phyloP scores from a whole-genome alignment of 2,329 filamentous ascomycete genomes.

The Lomentospora prolificans region DNA sequence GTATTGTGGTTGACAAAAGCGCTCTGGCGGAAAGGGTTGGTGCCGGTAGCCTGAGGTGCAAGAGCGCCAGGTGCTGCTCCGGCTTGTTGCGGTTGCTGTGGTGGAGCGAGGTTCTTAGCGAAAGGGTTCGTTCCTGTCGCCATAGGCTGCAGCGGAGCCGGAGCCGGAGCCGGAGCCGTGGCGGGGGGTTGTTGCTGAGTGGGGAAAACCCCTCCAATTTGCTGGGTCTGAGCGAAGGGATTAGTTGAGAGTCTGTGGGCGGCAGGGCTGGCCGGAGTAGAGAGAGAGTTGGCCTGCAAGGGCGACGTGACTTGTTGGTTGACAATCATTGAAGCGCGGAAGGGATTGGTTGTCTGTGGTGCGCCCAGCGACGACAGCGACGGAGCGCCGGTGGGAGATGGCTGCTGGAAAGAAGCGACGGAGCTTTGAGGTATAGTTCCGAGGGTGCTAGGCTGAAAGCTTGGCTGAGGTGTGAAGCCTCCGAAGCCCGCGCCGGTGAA shows the following conservation, averaged over 20 bases:
- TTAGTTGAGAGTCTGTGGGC: conserved; percentile 63
- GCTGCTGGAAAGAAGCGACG: conserved; percentile 36
- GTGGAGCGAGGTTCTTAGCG: conserved; percentile 28
- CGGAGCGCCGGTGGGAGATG: conserved; percentile 29
- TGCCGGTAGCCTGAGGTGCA: conserved; percentile 70
- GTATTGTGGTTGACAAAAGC: conserved; percentile 84
- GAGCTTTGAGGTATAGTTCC: conserved; percentile 50
- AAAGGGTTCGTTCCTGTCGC: conserved; percentile 52
- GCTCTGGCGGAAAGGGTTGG: conserved; percentile 90
- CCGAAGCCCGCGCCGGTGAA: conserved; percentile 72
- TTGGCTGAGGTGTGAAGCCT: conserved; percentile 61
- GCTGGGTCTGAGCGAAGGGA: conserved; percentile 63
- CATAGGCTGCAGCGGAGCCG: conserved; percentile 28
- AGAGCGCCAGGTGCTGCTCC: conserved; percentile 35
- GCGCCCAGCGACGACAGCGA: conserved; percentile 32
- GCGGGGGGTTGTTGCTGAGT: conserved; percentile 14
- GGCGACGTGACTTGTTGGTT: conserved; percentile 43
- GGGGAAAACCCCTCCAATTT: conserved; percentile 5
- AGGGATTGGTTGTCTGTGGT: conserved; percentile 75
- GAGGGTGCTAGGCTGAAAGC: conserved; percentile 43
- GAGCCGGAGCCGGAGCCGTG: conserved; percentile 24
- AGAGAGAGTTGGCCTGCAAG: conserved; percentile 29
- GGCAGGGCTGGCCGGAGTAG: conserved; percentile 32
- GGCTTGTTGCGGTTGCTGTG: conserved; percentile 30
- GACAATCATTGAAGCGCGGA: conserved; percentile 81